A percentile compares a stretch with the other conserved stretches of the same genome.
Evolutionary conservation across 768 basidiomycete species (phyloP).

Genomic region (Paxillus ammoniavirescens): DNA sequence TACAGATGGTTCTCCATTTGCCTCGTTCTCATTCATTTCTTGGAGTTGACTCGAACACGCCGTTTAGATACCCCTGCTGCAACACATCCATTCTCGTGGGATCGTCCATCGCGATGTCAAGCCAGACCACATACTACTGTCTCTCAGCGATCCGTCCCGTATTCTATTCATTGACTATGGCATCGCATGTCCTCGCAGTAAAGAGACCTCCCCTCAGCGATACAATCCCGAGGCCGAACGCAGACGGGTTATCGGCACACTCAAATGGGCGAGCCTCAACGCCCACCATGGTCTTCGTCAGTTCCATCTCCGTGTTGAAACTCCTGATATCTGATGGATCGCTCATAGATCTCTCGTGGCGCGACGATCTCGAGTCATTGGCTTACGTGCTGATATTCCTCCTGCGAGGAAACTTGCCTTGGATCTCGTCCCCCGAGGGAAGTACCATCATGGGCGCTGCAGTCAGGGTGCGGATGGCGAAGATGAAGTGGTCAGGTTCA

Average conservation of each 20-base stretch:
- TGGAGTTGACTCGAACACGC: neutral
- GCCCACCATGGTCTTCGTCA: conserved; percentile 17
- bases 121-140: conserved; percentile 33
- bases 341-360: neutral
- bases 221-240: conserved; percentile 20
- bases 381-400: too few species aligned
- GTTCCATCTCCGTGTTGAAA: neutral
- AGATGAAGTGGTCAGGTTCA: too few species aligned
- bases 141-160: conserved; percentile 20
- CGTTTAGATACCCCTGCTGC: neutral
- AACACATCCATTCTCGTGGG: conserved; percentile 6
- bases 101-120: conserved; percentile 39
- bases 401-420: too few species aligned
- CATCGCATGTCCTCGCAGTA: conserved; percentile 17
- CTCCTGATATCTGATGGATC: too few species aligned
- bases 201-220: neutral
- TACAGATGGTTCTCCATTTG: neutral
- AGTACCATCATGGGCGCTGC: too few species aligned
- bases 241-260: conserved; percentile 27
- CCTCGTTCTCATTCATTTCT: neutral
- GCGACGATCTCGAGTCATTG: neutral
- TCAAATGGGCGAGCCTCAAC: conserved; percentile 34
- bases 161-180: conserved; percentile 34
- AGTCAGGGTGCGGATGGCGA: too few species aligned
- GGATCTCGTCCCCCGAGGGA: too few species aligned